A percentile compares a stretch with the other conserved stretches of the same genome.
Conservation (phyloP, 192 early-diverging fungal species). For the Mortierella antarctica region DNA sequence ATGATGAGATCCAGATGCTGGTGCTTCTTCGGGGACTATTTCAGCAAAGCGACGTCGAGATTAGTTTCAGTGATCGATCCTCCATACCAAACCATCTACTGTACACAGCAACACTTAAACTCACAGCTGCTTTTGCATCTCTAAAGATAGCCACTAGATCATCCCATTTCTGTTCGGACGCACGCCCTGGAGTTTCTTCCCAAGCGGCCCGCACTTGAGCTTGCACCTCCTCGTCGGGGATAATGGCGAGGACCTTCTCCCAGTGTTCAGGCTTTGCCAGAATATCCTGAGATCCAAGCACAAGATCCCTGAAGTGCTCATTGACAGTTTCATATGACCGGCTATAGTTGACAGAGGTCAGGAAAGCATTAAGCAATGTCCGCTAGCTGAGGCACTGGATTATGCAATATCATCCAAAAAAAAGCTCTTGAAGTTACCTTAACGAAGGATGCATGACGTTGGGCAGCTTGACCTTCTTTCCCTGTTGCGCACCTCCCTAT, state of each 20-base stretch:
- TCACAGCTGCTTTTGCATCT: constrained; percentile 10
- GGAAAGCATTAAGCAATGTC: background rate
- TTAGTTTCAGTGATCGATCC: background rate
- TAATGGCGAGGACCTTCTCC: constrained; percentile 78
- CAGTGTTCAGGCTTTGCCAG: constrained; percentile 71
- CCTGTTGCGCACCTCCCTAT: constrained; percentile 79
- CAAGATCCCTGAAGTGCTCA: constrained; percentile 77
- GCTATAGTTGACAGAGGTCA: constrained; percentile 34
- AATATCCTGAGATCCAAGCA: constrained; percentile 81
- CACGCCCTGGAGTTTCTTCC: constrained; percentile 34
- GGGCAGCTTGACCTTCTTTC: constrained; percentile 78
- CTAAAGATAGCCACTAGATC: constrained; percentile 49
- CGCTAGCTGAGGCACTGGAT: background rate
- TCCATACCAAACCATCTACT: background rate
- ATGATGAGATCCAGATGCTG: constrained; percentile 53
- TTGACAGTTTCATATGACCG: constrained; percentile 72
- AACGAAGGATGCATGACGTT: constrained; percentile 77
- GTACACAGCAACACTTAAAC: background rate
- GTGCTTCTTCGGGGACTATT: constrained; percentile 49
- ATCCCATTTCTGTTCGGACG: constrained; percentile 58
- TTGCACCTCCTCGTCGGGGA: constrained; percentile 77
- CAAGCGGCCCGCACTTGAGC: constrained; percentile 54
- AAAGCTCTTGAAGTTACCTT: constrained; percentile 48
- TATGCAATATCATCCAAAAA: too few species aligned
- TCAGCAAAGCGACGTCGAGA: background rate